A percentile compares a stretch with the other conserved stretches of the same genome.
Evolutionary conservation across 305 asterid genomes (phyloP).

Genomic region (Striga hermonthica): DNA sequence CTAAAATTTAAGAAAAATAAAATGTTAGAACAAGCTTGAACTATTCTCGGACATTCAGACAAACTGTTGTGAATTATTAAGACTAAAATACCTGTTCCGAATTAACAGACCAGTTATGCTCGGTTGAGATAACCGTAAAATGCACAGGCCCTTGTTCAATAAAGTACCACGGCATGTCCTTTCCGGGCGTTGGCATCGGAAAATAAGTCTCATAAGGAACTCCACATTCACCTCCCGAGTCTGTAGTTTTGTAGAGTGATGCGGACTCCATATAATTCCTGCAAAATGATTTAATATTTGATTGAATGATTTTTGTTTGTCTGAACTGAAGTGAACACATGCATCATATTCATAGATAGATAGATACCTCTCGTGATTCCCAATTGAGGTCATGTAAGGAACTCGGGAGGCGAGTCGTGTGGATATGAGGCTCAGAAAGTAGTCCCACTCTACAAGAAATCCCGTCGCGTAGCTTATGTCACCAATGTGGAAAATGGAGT

Average conservation of each 20-base stretch:
- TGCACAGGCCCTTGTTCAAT: slow-evolving; percentile 79
- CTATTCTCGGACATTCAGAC: no score
- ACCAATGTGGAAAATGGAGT: slow-evolving; percentile 82
- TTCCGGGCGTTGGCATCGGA: slow-evolving; percentile 65
- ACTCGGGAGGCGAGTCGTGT: slow-evolving; percentile 59
- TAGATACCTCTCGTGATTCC: slow-evolving; percentile 76
- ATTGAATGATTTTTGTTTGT: no score
- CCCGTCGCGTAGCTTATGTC: slow-evolving; percentile 95
- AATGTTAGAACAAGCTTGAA: no score
- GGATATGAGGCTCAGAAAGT: slow-evolving; percentile 61
- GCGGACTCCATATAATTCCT: slow-evolving; percentile 64
- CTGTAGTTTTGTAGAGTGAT: slow-evolving; percentile 59
- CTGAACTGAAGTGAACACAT: no score
- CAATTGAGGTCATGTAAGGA: slow-evolving; percentile 90
- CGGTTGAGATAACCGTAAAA: slow-evolving; percentile 80
- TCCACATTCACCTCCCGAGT: slow-evolving; percentile 96
- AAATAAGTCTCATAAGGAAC: slow-evolving; percentile 87
- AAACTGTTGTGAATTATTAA: no score
- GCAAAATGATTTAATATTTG: no score
- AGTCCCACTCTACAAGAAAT: slow-evolving; percentile 88
- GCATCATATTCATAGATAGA: no score
- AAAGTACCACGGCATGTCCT: slow-evolving; percentile 91
- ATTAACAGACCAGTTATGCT: slow-evolving; percentile 52
- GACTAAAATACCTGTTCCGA: slow-evolving; percentile 60
- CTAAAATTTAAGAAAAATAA: no score